These are phyloP conservation scores for Albizia julibrissin DNA, from an alignment of 306 rosid genomes.

Conservation along the genomic window DNA sequence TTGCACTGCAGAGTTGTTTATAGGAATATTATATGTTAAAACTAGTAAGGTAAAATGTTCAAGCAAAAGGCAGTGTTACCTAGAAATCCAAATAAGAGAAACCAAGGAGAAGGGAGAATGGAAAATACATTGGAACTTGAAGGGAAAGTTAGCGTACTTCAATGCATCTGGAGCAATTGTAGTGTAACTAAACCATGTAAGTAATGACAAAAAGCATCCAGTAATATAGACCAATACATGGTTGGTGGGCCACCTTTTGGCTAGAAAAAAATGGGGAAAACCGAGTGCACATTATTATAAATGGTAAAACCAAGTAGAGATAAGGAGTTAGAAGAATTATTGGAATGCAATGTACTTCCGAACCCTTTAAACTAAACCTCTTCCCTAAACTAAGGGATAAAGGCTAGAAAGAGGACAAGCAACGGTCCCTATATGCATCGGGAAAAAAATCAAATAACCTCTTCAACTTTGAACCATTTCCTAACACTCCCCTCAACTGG, in stretches of 20 bases:
- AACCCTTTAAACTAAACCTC: constrained; percentile 1
- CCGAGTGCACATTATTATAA: not conserved
- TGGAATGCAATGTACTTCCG: not conserved
- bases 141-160: constrained; percentile 1
- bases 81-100: not conserved
- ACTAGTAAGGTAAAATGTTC: not conserved
- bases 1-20: not conserved
- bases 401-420: not conserved
- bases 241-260: not conserved
- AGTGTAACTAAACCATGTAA: not conserved
- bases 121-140: not conserved
- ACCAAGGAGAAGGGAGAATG: not conserved
- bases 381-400: not conserved
- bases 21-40: not conserved
- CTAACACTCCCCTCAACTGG: not conserved
- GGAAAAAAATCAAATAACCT: not conserved
- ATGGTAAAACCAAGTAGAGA: not conserved
- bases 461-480: not conserved
- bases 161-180: constrained; percentile 5
- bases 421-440: not conserved
- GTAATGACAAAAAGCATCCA: not conserved
- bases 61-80: constrained; percentile 1
- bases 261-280: not conserved
- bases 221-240: not conserved
- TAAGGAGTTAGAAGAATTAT: not conserved